Conservation (phyloP, 495 filamentous ascomycete species). For the Bathelium albidoporum region DNA sequence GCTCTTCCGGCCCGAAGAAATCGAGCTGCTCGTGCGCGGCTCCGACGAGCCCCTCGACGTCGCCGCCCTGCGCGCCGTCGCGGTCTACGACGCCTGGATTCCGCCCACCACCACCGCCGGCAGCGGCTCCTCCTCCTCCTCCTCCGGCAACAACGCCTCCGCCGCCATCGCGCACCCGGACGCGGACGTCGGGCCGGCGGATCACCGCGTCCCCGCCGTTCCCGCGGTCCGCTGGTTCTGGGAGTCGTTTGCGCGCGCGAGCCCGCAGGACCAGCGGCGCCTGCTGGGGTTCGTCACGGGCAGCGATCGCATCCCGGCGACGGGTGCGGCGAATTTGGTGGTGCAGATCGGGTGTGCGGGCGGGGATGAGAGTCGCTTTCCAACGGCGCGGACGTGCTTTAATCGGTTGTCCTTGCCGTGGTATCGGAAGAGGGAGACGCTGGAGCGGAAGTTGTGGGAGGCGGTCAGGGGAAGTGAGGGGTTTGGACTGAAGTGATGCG, state of each 20-base stretch:
- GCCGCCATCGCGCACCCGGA: conserved; percentile 27
- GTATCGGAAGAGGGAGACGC: conserved; percentile 51
- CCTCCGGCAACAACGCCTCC: background rate
- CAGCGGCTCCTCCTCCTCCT: background rate
- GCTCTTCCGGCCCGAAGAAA: conserved; percentile 88
- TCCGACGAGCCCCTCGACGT: conserved; percentile 82
- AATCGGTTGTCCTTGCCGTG: conserved; percentile 71
- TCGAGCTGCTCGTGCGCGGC: conserved; percentile 79
- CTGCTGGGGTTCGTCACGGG: conserved; percentile 86
- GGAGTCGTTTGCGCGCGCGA: conserved; percentile 60
- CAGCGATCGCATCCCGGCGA: conserved; percentile 83
- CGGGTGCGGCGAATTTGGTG: conserved; percentile 72
- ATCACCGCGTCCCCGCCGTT: conserved; percentile 30
- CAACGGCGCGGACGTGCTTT: conserved; percentile 85
- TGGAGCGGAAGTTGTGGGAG: conserved; percentile 69
- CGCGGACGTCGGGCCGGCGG: conserved; percentile 25
- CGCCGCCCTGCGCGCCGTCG: conserved; percentile 61
- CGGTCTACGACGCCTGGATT: conserved; percentile 72
- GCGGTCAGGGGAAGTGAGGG: conserved; percentile 86
- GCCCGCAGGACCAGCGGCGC: conserved; percentile 60
- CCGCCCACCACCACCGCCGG: conserved; percentile 22
- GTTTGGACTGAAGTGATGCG: conserved; percentile 71
- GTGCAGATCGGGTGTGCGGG: conserved; percentile 61
- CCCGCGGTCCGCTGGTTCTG: conserved; percentile 80
- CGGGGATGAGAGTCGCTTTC: conserved; percentile 56